phyloP scores from a whole-genome alignment of 176 grass and related monocot genomes.

The Poa pratensis region DNA sequence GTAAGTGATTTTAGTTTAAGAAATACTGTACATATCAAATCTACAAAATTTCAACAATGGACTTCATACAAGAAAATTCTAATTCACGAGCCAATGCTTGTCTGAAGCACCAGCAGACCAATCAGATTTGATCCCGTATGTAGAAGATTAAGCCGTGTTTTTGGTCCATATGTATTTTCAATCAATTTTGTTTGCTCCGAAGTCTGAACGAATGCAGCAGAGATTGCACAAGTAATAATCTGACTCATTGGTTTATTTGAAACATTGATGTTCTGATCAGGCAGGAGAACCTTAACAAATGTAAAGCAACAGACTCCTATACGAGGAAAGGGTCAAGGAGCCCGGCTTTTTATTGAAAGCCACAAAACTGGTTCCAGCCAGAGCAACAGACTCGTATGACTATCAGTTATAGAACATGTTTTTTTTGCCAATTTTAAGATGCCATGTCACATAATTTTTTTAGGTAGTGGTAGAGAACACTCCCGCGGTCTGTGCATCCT shows the following conservation, averaged over 20 bases:
- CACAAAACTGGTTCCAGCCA: no score
- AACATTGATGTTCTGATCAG: slow-evolving; percentile 25
- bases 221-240: background rate
- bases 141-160: background rate
- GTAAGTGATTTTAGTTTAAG: background rate
- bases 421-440: background rate
- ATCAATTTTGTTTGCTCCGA: background rate
- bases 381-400: background rate
- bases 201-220: background rate
- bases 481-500: background rate
- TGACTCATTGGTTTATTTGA: background rate
- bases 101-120: slow-evolving; percentile 19
- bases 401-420: background rate
- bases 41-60: background rate
- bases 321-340: no score
- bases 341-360: no score
- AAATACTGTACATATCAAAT: slow-evolving; percentile 13
- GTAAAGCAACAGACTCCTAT: no score
- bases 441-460: background rate
- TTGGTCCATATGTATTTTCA: slow-evolving; percentile 5
- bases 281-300: background rate
- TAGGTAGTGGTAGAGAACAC: background rate
- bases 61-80: slow-evolving; percentile 1
- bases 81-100: background rate
- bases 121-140: background rate